Evolutionary conservation across 140 eudicot species (phyloP), one percentile per base, ranked within the genome.

Genomic region (Stevia rebaudiana): DNA sequence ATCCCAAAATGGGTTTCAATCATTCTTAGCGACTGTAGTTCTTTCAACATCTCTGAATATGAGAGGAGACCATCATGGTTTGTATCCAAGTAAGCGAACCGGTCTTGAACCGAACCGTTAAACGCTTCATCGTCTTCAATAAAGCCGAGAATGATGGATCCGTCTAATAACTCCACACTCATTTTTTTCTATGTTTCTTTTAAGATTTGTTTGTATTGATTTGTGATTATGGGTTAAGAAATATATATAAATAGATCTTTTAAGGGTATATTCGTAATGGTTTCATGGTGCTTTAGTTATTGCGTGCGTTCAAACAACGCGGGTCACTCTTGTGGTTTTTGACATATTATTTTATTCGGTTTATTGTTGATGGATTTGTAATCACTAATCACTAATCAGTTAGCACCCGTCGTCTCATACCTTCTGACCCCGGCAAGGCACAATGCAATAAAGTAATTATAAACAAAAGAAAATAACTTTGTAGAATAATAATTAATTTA

Each of bases 161-260:
- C 75, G 39, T 81, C 86, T 69, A 81, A 23, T 18, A 81, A 41
- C 69, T 77, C 83, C 8, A 81, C 86, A 37, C 86, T 78, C 83
- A 81, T 81, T 17, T 69, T 76, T 47, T 1, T 37, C 0, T 15
- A 0, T 55, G 0, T 55, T 4, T 57, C 0, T 36, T 1, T 71
- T 42, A 12, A 17, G 17, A 11, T 39, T 35, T 23, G 74, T 60
- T 67, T 53, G 74, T 59, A 11, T 36, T 48, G 25, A 61, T 64
- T 39, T 74, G 55, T 36, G 65, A 39, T 21, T 50, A 40, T 9
- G 21, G 60, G 56, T 67, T 50, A 50, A 51, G 70, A 49, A 9
- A 28, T 62, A 39, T 54, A 72, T 65, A 73, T 72, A 53, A 46
- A 66, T 50, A 67, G 68, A 41, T 48, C 16, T 12, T 9, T 67